Base-by-base conservation (phyloP, 352 stramenopile species). In the Phytophthora hybrid region DNA sequence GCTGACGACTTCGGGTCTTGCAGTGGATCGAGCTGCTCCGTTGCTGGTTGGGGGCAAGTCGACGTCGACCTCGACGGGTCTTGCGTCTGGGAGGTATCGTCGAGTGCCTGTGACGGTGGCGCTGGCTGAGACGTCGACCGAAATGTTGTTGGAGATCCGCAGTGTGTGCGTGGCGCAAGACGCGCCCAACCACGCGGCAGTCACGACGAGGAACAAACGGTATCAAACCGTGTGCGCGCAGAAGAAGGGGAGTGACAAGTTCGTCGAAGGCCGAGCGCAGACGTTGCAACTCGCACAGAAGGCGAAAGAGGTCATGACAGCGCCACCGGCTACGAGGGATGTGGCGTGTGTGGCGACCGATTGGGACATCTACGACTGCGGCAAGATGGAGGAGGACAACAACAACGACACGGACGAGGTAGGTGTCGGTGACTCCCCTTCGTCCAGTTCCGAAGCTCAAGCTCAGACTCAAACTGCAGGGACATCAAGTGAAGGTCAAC, bases 331-430 rank as follows among this genome's bases (percentile, higher is more conserved):
- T n/a, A 96, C 89, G 37, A 78, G 83, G 21, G 86, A 94, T 74
- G 87, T 77, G 31, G 83, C 89, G 10, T 92, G 84, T 64, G 80
- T 85, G 46, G 89, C 89, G 2, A 96, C 90, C 1, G 80, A 93
- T 61, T 97, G 90, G 90, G 91, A 96, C 68, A 97, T 97, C 61
- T 95, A 88, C 51, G 91, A 97, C 71, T 91, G 81, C 31, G 54
- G 34, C 0, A 79, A 79, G 55, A 39, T 77, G 4, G 66, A 80
- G 16, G 71, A 81, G 8, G 66, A 78, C 5, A 72, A 5, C 16
- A 80, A 76, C 39, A 62, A 57, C 13, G 78, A 84, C 18, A 57
- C 57, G n/a, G 78, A 80, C 13, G 78, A 84, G 0, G 39, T 62
- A 18, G 52, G 53, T n/a, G 70, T 68, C 37, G 29, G 57, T 23